Evolutionary conservation across 371 early-diverging fungal species (phyloP).

Genomic region (Mortierella sp.): DNA sequence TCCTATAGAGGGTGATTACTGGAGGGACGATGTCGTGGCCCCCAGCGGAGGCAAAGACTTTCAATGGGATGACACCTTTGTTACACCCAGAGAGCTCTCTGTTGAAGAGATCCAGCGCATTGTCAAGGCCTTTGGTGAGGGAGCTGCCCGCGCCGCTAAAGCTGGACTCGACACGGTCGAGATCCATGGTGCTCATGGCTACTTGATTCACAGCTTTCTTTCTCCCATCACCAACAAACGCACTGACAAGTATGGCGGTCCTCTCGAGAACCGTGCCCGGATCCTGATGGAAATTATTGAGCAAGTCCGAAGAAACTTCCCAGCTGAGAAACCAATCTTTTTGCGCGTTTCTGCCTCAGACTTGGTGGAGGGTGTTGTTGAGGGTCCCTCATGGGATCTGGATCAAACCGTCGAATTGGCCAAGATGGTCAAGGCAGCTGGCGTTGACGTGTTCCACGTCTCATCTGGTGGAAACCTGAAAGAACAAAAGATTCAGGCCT

Average conservation of each 20-base stretch:
- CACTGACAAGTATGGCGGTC: conserved; percentile 86
- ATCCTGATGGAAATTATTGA: conserved; percentile 72
- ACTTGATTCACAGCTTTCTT: conserved; percentile 82
- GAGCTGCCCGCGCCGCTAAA: conserved; percentile 75
- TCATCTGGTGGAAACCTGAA: conserved; percentile 75
- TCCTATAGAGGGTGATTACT: conserved; percentile 69
- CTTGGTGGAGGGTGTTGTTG: conserved; percentile 63
- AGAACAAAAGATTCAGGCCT: conserved; percentile 59
- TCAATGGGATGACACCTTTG: conserved; percentile 56
- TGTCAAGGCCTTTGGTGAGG: conserved; percentile 71
- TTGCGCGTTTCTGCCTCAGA: conserved; percentile 83
- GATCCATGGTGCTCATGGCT: conserved; percentile 83
- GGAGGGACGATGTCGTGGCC: conserved; percentile 80
- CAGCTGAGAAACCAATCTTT: conserved; percentile 81
- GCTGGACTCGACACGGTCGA: conserved; percentile 91
- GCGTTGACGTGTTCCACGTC: conserved; percentile 82
- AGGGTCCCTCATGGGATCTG: conserved; percentile 63
- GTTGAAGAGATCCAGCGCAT: conserved; percentile 70
- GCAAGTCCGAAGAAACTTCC: conserved; percentile 77
- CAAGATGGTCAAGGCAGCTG: conserved; percentile 62
- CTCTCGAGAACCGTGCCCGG: conserved; percentile 80
- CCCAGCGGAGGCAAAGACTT: conserved; percentile 67
- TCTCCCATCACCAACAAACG: conserved; percentile 85
- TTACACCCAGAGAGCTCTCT: conserved; percentile 69
- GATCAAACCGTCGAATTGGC: conserved; percentile 74